phyloP scores from a whole-genome alignment of 169 alveolate species.

The Fabrea salina region DNA sequence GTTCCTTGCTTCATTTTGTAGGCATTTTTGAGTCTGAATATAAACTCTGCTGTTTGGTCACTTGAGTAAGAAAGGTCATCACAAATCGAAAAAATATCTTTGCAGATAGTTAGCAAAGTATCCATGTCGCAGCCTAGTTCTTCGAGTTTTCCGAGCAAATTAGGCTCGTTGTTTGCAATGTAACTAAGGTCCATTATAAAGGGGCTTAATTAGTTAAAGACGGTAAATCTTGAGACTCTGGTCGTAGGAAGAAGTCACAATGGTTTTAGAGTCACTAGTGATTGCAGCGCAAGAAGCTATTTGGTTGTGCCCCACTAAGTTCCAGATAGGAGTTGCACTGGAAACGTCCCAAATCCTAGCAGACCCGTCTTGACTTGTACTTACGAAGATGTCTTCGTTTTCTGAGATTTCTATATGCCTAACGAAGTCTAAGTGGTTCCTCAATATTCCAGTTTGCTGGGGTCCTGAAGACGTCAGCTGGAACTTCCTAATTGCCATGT shows the following conservation, averaged over 20 bases:
- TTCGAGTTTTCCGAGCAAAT: not conserved
- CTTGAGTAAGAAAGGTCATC: not conserved
- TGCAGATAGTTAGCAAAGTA: not conserved
- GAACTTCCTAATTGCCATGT: constrained; percentile 14
- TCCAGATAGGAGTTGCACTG: not conserved
- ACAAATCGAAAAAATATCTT: constrained; percentile 8
- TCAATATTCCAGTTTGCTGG: not conserved
- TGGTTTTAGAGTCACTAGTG: not conserved
- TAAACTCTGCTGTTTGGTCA: constrained; percentile 18
- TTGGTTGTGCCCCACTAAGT: constrained; percentile 16
- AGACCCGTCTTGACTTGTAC: constrained; percentile 8
- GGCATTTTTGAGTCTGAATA: constrained; percentile 20
- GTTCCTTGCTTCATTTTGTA: not conserved
- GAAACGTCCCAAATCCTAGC: not conserved
- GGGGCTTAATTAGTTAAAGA: not conserved
- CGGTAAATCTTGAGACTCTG: not conserved
- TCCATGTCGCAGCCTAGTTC: constrained; percentile 27
- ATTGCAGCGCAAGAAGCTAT: constrained; percentile 6
- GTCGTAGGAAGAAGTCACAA: not conserved
- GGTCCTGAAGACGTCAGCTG: not conserved
- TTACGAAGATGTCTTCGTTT: not conserved
- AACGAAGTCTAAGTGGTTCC: constrained; percentile 5
- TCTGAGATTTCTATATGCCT: not conserved
- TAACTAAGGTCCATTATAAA: constrained; percentile 18
- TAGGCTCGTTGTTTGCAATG: not conserved